Conservation (phyloP, 2,329 filamentous ascomycete genomes). For the Didymella pomorum region DNA sequence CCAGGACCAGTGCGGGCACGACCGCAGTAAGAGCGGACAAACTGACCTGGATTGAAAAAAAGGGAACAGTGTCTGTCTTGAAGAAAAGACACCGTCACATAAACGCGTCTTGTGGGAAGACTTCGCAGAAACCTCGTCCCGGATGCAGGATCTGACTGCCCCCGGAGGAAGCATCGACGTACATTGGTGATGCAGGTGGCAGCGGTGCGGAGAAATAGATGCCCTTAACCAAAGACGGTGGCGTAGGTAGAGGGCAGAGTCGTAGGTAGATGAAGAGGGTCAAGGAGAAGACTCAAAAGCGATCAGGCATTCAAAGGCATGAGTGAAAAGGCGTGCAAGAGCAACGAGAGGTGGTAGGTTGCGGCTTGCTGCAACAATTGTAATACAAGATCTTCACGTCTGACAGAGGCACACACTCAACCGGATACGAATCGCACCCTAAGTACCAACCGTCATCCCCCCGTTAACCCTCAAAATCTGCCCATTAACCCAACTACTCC, state of each 20-base stretch:
- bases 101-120: not conserved
- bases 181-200: too few species aligned
- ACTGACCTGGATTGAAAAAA: not conserved
- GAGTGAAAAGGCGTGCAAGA: too few species aligned
- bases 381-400: too few species aligned
- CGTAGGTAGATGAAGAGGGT: too few species aligned
- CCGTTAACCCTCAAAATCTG: constrained; percentile 42
- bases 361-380: too few species aligned
- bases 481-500: constrained; percentile 38
- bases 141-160: too few species aligned
- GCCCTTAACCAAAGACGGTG: not conserved
- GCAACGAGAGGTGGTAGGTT: too few species aligned
- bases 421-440: not conserved
- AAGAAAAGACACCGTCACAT: not conserved
- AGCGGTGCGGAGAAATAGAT: too few species aligned
- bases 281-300: too few species aligned
- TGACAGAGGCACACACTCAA: not conserved
- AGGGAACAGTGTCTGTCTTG: not conserved
- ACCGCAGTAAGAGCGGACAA: not conserved
- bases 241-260: not conserved
- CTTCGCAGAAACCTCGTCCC: not conserved
- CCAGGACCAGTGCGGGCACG: not conserved
- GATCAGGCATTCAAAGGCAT: too few species aligned
- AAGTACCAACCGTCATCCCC: constrained; percentile 31
- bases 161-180: too few species aligned